Conservation (phyloP, 805 yeast genomes). For the Cyberlindnera misumaiensis region DNA sequence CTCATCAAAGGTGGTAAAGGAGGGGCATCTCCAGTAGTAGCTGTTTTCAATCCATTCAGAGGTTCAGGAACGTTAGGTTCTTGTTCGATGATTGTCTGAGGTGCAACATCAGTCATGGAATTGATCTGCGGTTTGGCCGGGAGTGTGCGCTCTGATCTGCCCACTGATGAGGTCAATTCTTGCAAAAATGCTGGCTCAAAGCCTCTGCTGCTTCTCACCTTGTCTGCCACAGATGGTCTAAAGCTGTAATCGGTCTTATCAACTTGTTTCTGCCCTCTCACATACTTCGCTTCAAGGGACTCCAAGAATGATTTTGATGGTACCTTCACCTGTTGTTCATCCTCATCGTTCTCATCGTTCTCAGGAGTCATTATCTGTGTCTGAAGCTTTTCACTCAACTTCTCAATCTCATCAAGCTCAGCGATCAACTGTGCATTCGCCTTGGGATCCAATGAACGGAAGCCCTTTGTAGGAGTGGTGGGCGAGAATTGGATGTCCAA, state of each 20-base stretch:
- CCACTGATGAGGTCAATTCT: conserved; percentile 47
- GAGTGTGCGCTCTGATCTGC: conserved; percentile 26
- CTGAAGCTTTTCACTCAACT: conserved; percentile 18
- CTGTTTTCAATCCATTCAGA: too few species aligned
- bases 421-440: conserved; percentile 33
- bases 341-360: conserved; percentile 1
- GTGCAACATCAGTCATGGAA: conserved; percentile 7
- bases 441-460: conserved; percentile 29
- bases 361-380: neutral
- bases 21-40: too few species aligned
- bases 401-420: conserved; percentile 28
- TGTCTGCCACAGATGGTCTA: conserved; percentile 20
- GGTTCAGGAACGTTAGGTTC: neutral
- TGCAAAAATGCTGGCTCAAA: conserved; percentile 45
- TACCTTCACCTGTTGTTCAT: conserved; percentile 1
- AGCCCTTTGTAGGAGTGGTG: conserved; percentile 9
- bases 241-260: conserved; percentile 14
- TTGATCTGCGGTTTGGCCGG: conserved; percentile 1
- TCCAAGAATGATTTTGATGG: conserved; percentile 22
- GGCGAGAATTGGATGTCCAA: conserved; percentile 48
- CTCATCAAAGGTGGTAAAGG: too few species aligned
- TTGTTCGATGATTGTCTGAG: conserved; percentile 2
- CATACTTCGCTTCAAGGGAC: conserved; percentile 37
- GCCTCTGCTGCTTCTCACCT: conserved; percentile 27
- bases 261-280: conserved; percentile 35